Base-by-base conservation (phyloP, 805 yeast species). In the Clavispora fructus region DNA sequence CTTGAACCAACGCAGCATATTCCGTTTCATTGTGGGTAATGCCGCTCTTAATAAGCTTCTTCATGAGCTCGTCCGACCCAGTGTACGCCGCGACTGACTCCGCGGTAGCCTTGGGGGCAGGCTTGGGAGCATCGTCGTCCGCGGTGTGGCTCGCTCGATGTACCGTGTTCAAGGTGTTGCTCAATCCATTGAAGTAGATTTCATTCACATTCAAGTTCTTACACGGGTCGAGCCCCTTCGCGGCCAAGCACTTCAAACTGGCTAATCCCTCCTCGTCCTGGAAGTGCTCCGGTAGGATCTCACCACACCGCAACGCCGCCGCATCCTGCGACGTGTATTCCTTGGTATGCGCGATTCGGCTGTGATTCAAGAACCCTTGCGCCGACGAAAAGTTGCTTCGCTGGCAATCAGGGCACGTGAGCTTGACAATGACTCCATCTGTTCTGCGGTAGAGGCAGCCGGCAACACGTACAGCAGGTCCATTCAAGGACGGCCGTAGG, bases 291-390 rank as follows among this genome's bases (percentile, higher is more conserved):
- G 77, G 78, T 38, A 81, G 59, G 1, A 77, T 69, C 35, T 73
- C 75, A 23, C 88, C 89, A 60, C 88, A 83, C 19, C 71, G 72
- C 51, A 82, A 63, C 0, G 91, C 89, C 1, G 94, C 91, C 12
- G 83, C 76, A 50, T 83, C 89, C 56, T 85, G 92, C 8, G 85
- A 79, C 6, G 83, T 75, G 51, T 77, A 85, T 47, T 82, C 87
- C 45, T 76, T 78, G n/a, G 78, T 68, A 60, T 87, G 95, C 8
- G 90, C 85, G 25, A 84, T 74, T 48, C 94, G 71, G 44, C 85
- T 78, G 61, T 87, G 95, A 60, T 85, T 87, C 32, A 85, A 73
- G 54, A 87, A 85, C 13, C 94, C 94, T 59, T 87, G 94, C 0
- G 90, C 87, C 12, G 86, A 79, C 8, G 87, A 82, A 58, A 87